Base-by-base conservation (phyloP, 306 rosid genomes). In the Cucurbita moschata region DNA sequence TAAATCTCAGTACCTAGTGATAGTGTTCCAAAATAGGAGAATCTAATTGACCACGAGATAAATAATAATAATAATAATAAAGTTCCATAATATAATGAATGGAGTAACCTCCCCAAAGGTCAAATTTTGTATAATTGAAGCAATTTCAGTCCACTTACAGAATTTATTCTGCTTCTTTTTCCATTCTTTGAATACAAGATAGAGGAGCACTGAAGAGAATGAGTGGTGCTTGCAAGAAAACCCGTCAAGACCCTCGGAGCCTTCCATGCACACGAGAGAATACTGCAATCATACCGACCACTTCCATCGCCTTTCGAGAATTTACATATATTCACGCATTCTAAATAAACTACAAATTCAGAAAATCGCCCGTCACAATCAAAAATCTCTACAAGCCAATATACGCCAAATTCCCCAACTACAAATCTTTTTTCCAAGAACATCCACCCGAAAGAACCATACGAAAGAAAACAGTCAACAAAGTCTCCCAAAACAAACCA, bases 221-320 rank as follows among this genome's bases (percentile, higher is more conserved):
- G 88, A 77, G 96, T 90, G 5, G 99, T 91, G 80, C 91, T 91
- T 1, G 99, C 97, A 71, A 94, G 96, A 77, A 89, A 94, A 10
- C 99, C 99, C 16, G 96, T 86, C 77, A 94, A 87, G 73, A 81
- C 87, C 86, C 99, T 91, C 3, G 99, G 99, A 79, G 95, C 95
- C 81, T 94, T 94, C 86, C 91, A 91, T 50, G 97, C 97, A 79
- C 92, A 91, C 12, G 96, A 91, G 43, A 89, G 86, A 75, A 79
- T 73, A 80, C 81, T 89, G 79, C 96, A 94, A 70, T 91, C 99
- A 51, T 86, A 83, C 85, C 86, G 92, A 78, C 92, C 97, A 60
- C 79, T 85, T 77, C 92, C 92, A 73, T 89, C 92, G 77, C 88
- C 89, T 80, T 90, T 91, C 70, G 85, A 75, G 39, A 81, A 75